These are phyloP conservation scores for Chalaropsis ovoidea DNA, from an alignment of 2,329 filamentous ascomycete species.

Conservation along the genomic window DNA sequence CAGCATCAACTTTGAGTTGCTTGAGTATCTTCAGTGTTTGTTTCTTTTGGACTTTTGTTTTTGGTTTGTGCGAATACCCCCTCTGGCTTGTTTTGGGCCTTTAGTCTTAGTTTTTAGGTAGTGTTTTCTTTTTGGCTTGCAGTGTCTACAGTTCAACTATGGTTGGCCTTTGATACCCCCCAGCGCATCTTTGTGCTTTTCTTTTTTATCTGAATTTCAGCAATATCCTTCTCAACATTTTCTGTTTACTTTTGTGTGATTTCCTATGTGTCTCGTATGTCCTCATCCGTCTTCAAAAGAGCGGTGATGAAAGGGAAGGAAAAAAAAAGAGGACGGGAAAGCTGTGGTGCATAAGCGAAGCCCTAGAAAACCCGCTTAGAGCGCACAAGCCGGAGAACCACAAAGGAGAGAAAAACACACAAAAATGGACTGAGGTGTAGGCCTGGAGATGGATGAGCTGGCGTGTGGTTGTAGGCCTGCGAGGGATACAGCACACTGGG, in stretches of 20 bases:
- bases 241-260: not conserved
- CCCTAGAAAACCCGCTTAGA: not conserved
- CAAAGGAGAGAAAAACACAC: not conserved
- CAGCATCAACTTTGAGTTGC: not conserved
- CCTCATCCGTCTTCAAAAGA: slow-evolving; percentile 8
- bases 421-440: too few relatives aligned
- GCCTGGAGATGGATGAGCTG: too few relatives aligned
- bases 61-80: slow-evolving; percentile 19
- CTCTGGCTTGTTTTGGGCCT: not conserved
- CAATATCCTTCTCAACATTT: slow-evolving; percentile 11
- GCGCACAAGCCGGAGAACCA: not conserved
- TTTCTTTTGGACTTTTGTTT: slow-evolving; percentile 8
- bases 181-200: slow-evolving; percentile 7
- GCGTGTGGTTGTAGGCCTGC: too few relatives aligned
- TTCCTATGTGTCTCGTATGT: slow-evolving; percentile 3
- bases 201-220: slow-evolving; percentile 21
- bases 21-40: slow-evolving; percentile 10
- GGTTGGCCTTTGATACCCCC: slow-evolving; percentile 15
- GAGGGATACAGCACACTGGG: too few relatives aligned
- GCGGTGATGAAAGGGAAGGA: slow-evolving; percentile 8
- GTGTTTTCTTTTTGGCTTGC: slow-evolving; percentile 16
- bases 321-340: not conserved
- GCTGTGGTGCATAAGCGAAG: slow-evolving; percentile 12
- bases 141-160: slow-evolving; percentile 18
- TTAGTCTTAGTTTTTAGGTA: slow-evolving; percentile 15